These are phyloP conservation scores for Simplicillium sp. DNA, from an alignment of 2,329 filamentous ascomycete genomes.

Conservation along the genomic window DNA sequence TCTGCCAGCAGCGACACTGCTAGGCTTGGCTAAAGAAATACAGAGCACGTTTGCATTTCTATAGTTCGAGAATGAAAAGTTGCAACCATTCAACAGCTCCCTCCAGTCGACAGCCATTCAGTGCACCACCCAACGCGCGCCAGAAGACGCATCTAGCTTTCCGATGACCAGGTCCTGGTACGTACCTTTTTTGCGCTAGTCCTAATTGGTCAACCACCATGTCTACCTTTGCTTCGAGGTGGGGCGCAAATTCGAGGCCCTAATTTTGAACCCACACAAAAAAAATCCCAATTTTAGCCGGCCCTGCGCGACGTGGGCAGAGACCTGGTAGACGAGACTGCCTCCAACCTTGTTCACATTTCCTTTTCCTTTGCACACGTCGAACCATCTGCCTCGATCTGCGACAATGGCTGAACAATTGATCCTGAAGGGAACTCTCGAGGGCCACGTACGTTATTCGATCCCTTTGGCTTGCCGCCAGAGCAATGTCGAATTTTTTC, in stretches of 20 bases:
- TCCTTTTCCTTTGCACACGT: slow-evolving; percentile 24
- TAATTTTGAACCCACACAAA: slow-evolving; percentile 10
- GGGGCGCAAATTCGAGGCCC: slow-evolving; percentile 5
- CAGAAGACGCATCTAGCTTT: no score
- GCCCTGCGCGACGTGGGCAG: background rate
- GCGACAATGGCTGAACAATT: slow-evolving; percentile 79
- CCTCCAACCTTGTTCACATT: slow-evolving; percentile 12
- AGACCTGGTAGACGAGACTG: background rate
- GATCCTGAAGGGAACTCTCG: slow-evolving; percentile 92
- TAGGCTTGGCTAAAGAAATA: no score
- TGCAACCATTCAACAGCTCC: no score
- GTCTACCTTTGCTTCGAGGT: background rate
- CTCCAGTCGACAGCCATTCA: no score
- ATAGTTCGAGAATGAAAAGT: no score
- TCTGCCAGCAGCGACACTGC: no score
- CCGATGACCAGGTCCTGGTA: no score
- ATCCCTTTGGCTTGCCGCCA: background rate
- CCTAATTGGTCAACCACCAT: no score
- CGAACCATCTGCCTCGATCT: slow-evolving; percentile 27
- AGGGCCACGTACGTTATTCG: slow-evolving; percentile 71
- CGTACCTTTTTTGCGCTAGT: no score
- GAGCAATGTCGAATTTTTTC: slow-evolving; percentile 2
- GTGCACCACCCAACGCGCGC: no score
- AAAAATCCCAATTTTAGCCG: slow-evolving; percentile 9
- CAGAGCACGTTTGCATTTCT: no score